Evolutionary conservation across 495 filamentous ascomycete species (phyloP).

Genomic region (Talaromyces trachyspermus): DNA sequence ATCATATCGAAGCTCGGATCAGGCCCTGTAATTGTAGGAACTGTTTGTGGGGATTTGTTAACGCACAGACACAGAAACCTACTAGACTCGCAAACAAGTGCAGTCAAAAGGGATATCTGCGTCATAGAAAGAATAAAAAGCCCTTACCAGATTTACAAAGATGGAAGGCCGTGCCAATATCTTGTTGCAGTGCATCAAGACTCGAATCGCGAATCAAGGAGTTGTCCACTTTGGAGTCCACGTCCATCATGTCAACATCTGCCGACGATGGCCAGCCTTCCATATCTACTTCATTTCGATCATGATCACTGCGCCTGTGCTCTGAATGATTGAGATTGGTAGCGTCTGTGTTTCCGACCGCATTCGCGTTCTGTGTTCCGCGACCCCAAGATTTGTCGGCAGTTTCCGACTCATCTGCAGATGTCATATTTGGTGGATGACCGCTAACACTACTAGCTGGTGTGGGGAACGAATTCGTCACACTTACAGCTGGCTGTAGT

Average conservation of each 20-base stretch:
- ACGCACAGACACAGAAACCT: slow-evolving; percentile 28
- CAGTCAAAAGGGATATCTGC: slow-evolving; percentile 17
- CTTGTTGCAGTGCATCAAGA: slow-evolving; percentile 38
- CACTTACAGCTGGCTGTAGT: slow-evolving; percentile 32
- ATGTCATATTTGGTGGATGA: slow-evolving; percentile 21
- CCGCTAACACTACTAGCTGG: slow-evolving; percentile 41
- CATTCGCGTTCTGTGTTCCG: slow-evolving; percentile 16
- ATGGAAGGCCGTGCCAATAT: slow-evolving; percentile 41
- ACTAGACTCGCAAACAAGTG: slow-evolving; percentile 23
- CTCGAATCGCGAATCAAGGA: slow-evolving; percentile 16
- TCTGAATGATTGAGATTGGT: slow-evolving; percentile 18
- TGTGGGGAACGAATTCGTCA: slow-evolving; percentile 38
- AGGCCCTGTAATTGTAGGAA: slow-evolving; percentile 42
- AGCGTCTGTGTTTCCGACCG: slow-evolving; percentile 9
- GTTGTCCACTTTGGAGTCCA: slow-evolving; percentile 20
- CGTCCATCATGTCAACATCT: slow-evolving; percentile 32
- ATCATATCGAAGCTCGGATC: slow-evolving; percentile 58
- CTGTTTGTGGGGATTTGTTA: slow-evolving; percentile 38
- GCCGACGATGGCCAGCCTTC: neutral
- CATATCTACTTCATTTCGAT: slow-evolving; percentile 15
- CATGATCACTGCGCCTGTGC: slow-evolving; percentile 32
- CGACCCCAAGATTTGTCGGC: slow-evolving; percentile 23
- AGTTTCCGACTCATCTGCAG: slow-evolving; percentile 26
- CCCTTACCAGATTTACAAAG: slow-evolving; percentile 46
- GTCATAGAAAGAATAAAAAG: slow-evolving; percentile 25